Evolutionary conservation across 345 rosid species (phyloP).

Genomic region (Iberis pinnata): DNA sequence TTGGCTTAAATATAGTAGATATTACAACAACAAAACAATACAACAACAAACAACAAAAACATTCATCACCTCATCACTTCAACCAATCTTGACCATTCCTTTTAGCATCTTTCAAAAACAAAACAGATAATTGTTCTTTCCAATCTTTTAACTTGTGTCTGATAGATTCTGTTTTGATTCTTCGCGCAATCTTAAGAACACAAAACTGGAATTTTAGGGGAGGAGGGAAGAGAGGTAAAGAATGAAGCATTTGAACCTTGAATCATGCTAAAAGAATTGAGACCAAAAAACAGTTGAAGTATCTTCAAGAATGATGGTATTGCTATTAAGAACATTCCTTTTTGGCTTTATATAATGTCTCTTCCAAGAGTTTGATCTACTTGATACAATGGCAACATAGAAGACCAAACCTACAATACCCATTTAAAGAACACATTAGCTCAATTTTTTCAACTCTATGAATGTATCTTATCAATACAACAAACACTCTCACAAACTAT

Average conservation of each 20-base stretch:
- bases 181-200: neutral
- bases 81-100: slow-evolving; percentile 6
- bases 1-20: neutral
- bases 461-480: neutral
- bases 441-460: neutral
- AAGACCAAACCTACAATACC: slow-evolving; percentile 13
- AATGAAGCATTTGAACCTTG: slow-evolving; percentile 12
- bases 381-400: slow-evolving; percentile 23
- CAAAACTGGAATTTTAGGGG: slow-evolving; percentile 4
- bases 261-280: slow-evolving; percentile 16
- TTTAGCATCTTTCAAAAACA: slow-evolving; percentile 14
- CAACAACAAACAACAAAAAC: neutral
- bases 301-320: slow-evolving; percentile 22
- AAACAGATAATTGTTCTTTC: neutral
- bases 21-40: neutral
- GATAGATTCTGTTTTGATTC: too few relatives aligned
- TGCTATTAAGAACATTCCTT: slow-evolving; percentile 16
- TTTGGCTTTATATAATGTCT: slow-evolving; percentile 9
- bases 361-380: slow-evolving; percentile 20
- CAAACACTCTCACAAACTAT: neutral
- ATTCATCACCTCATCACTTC: slow-evolving; percentile 24
- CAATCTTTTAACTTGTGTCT: neutral
- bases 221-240: slow-evolving; percentile 5
- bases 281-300: slow-evolving; percentile 20
- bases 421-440: neutral